Evolutionary conservation across 345 rosid species (phyloP).

Genomic region (Schrenkiella parvula): DNA sequence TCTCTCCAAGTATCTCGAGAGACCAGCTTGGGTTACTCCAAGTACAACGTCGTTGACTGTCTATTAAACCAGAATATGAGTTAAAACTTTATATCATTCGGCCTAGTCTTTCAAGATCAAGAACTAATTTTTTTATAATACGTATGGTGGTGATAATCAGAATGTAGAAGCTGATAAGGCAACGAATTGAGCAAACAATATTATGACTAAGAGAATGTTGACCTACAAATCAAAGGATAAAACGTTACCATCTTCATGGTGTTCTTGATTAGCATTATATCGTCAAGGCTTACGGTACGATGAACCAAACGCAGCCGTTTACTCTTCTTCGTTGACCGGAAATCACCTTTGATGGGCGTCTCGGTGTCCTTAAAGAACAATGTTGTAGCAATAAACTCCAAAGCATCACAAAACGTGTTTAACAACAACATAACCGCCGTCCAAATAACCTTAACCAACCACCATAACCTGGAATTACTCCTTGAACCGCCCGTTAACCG

Average conservation of each 20-base stretch:
- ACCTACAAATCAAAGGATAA: too few relatives aligned
- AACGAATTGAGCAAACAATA: too few relatives aligned
- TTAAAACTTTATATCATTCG: too few relatives aligned
- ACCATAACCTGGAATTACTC: conserved; percentile 25
- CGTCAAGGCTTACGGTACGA: conserved; percentile 46
- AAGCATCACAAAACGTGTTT: conserved; percentile 50
- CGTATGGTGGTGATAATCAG: not conserved
- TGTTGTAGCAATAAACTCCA: conserved; percentile 38
- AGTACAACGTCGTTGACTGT: conserved; percentile 68
- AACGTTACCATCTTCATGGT: conserved; percentile 31
- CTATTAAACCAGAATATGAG: not conserved
- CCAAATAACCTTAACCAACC: conserved; percentile 45
- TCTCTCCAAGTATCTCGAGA: conserved; percentile 51
- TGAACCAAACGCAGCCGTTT: conserved; percentile 40
- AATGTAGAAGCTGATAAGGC: too few relatives aligned
- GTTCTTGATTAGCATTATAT: conserved; percentile 43
- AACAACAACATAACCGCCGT: conserved; percentile 30
- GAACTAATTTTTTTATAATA: too few relatives aligned
- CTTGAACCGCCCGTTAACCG: not conserved
- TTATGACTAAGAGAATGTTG: too few relatives aligned
- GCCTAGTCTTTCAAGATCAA: too few relatives aligned
- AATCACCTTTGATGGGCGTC: conserved; percentile 48
- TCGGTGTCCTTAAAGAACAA: conserved; percentile 43
- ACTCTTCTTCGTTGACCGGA: not conserved
- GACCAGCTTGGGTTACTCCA: conserved; percentile 63